A percentile compares a stretch with the other conserved stretches of the same genome.
Conservation (phyloP, 805 yeast species). For the baker's yeast (Saccharomyces cerevisiae) region DNA sequence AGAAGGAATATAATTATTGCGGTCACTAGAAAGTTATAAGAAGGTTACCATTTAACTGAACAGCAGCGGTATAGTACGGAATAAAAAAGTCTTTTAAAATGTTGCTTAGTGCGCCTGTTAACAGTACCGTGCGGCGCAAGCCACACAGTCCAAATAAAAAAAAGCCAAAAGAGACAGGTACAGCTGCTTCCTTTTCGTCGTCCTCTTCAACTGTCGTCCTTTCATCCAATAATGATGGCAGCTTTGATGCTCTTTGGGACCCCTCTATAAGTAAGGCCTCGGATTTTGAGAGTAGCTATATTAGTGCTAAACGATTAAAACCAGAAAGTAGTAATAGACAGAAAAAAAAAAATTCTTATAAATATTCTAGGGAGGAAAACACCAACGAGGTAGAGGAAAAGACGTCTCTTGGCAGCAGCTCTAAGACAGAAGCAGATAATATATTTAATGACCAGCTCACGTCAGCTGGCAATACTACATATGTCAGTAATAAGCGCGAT, state of each 20-base stretch:
- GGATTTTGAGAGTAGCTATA: slow-evolving; percentile 24
- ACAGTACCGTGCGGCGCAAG: not conserved
- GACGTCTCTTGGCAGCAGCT: not conserved
- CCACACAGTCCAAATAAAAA: not conserved
- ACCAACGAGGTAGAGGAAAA: not conserved
- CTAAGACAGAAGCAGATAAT: not conserved
- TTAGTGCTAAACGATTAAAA: slow-evolving; percentile 10
- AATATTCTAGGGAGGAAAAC: not conserved
- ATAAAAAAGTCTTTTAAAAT: not conserved
- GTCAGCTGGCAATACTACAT: not conserved
- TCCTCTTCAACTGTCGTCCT: not conserved
- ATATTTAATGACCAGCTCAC: not conserved
- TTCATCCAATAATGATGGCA: not conserved
- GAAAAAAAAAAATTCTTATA: slow-evolving; percentile 19
- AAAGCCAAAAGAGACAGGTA: not conserved
- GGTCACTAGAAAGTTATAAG: not conserved
- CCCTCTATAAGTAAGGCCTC: slow-evolving; percentile 34
- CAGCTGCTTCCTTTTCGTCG: not conserved
- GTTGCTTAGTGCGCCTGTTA: not conserved
- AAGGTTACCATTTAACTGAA: not conserved
- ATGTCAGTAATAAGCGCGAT: not conserved
- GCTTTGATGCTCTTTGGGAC: slow-evolving; percentile 26
- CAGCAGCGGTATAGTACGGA: not conserved
- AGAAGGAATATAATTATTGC: not conserved
- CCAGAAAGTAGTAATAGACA: slow-evolving; percentile 12